phyloP scores from a whole-genome alignment of 2,329 filamentous ascomycete genomes.

The Cercospora brassicicola region DNA sequence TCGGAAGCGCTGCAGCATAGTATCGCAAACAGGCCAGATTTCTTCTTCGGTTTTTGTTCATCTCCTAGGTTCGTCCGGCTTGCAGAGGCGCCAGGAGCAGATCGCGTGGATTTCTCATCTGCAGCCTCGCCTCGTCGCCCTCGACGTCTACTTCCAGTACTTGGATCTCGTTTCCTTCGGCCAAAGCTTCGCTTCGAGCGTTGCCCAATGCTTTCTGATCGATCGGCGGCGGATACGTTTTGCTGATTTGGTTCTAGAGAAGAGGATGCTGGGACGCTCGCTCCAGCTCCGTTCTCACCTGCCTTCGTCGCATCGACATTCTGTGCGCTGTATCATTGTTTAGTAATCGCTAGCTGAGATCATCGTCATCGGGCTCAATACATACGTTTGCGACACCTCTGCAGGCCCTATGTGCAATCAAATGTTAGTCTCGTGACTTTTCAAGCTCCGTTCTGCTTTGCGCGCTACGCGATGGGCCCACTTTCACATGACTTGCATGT shows the following conservation, averaged over 20 bases:
- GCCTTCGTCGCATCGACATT: slow-evolving; percentile 16
- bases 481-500: slow-evolving; percentile 21
- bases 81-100: slow-evolving; percentile 31
- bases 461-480: background rate
- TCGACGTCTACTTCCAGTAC: slow-evolving; percentile 50
- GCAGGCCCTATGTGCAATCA: slow-evolving; percentile 23
- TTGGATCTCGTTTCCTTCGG: slow-evolving; percentile 47
- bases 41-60: slow-evolving; percentile 44
- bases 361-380: background rate
- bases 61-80: slow-evolving; percentile 36
- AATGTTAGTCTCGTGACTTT: slow-evolving; percentile 14
- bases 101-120: slow-evolving; percentile 44
- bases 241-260: slow-evolving; percentile 3
- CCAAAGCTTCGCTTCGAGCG: slow-evolving; percentile 50
- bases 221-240: slow-evolving; percentile 26
- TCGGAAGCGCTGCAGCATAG: slow-evolving; percentile 68
- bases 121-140: slow-evolving; percentile 39
- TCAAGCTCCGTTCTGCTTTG: background rate
- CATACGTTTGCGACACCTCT: slow-evolving; percentile 28
- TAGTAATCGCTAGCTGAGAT: background rate
- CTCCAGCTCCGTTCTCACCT: background rate
- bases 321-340: slow-evolving; percentile 18
- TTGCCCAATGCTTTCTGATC: slow-evolving; percentile 46
- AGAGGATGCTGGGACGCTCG: background rate
- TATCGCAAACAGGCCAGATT: slow-evolving; percentile 50